phyloP scores from a whole-genome alignment of 805 yeast genomes.

The Zygoascus flipseniorum region DNA sequence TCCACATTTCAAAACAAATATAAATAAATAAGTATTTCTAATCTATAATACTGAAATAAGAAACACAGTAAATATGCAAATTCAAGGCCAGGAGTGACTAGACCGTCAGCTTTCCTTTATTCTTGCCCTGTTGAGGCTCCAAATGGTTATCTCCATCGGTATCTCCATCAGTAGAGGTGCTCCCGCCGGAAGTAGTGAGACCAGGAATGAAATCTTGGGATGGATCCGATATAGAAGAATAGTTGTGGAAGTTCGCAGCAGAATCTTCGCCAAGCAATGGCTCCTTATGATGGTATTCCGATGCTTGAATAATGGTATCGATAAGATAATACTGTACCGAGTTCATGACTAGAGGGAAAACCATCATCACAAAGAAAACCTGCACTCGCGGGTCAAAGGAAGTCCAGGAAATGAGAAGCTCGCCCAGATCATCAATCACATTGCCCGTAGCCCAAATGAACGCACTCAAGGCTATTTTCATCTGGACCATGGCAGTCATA shows the following conservation, averaged over 20 bases:
- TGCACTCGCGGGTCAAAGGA: slow-evolving; percentile 73
- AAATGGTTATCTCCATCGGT: neutral
- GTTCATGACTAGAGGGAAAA: slow-evolving; percentile 35
- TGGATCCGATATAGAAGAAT: neutral
- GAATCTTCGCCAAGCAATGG: neutral
- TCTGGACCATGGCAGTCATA: slow-evolving; percentile 48
- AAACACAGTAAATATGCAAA: too few relatives aligned
- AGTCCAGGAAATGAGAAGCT: slow-evolving; percentile 75
- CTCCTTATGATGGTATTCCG: slow-evolving; percentile 10
- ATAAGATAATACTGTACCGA: slow-evolving; percentile 46
- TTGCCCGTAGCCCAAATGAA: slow-evolving; percentile 47
- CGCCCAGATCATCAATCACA: slow-evolving; percentile 55
- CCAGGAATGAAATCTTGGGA: neutral
- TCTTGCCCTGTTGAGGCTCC: neutral
- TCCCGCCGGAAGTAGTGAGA: neutral
- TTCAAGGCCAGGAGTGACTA: too few relatives aligned
- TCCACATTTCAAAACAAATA: too few relatives aligned
- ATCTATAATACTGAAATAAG: too few relatives aligned
- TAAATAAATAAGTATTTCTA: too few relatives aligned
- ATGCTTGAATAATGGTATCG: slow-evolving; percentile 50
- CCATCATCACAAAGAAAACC: slow-evolving; percentile 77
- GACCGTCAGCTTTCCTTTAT: neutral
- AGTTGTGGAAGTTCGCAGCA: neutral
- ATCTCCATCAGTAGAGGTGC: neutral
- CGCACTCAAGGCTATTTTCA: slow-evolving; percentile 54